Percentiles rank a stretch among this genome's conserved stretches.
These are phyloP conservation scores for Perkinsus chesapeaki DNA, from an alignment of 169 alveolate genomes.

Conservation along the genomic window DNA sequence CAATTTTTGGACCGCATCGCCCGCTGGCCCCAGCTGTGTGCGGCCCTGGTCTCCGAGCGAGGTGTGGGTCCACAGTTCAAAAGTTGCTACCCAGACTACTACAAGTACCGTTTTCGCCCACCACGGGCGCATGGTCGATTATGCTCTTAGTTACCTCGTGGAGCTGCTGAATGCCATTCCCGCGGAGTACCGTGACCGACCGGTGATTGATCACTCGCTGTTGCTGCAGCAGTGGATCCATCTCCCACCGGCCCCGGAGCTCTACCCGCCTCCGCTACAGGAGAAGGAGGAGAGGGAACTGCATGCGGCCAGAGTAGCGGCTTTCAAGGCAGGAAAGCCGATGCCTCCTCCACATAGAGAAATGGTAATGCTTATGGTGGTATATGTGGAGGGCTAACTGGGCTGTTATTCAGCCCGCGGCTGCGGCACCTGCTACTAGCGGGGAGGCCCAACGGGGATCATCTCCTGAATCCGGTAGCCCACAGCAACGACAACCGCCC, in stretches of 20 bases:
- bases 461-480: neutral
- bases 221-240: neutral
- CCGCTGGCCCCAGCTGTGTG: neutral
- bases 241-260: neutral
- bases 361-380: neutral
- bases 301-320: neutral
- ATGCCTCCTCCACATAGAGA: neutral
- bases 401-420: neutral
- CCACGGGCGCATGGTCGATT: too few species aligned
- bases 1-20: neutral
- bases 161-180: neutral
- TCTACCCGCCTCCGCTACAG: neutral
- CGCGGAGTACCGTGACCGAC: neutral
- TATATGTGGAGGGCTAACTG: neutral
- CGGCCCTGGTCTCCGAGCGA: neutral
- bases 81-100: neutral
- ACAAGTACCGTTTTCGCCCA: neutral
- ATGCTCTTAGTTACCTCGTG: neutral
- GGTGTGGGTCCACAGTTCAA: neutral
- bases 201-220: neutral
- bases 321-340: neutral
- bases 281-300: conserved; percentile 1
- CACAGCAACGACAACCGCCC: neutral
- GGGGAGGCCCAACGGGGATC: neutral
- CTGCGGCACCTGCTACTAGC: neutral